These are phyloP conservation scores for Hemileia vastatrix DNA, from an alignment of 1,284 basidiomycete species.

Conservation along the genomic window DNA sequence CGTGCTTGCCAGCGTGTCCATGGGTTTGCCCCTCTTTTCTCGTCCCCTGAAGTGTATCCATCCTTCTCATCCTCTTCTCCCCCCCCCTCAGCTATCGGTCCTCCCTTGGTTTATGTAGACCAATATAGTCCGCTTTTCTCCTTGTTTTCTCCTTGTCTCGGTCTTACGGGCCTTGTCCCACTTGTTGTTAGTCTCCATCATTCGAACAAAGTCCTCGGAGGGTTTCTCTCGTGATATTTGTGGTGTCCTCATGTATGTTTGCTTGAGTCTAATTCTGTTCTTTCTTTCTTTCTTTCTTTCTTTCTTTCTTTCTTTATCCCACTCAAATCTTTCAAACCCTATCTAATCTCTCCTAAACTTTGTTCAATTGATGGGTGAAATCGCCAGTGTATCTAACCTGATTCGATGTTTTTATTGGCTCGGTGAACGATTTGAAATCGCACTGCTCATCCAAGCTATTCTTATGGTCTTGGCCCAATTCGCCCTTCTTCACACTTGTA, in stretches of 20 bases:
- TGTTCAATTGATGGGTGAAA: not conserved
- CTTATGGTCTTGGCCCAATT: constrained; percentile 49
- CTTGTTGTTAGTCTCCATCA: constrained; percentile 31
- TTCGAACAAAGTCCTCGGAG: constrained; percentile 40
- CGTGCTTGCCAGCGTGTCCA: no score
- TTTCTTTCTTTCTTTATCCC: not conserved
- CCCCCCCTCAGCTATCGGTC: constrained; percentile 35
- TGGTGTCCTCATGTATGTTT: constrained; percentile 37
- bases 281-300: not conserved
- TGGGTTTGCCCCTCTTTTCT: no score
- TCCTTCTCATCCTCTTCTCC: no score
- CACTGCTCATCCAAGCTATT: constrained; percentile 48
- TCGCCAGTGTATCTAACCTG: constrained; percentile 12
- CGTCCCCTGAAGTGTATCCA: no score
- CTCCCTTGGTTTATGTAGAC: constrained; percentile 48
- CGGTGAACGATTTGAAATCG: constrained; percentile 49
- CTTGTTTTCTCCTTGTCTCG: not conserved
- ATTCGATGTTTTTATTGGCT: constrained; percentile 46
- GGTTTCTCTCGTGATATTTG: constrained; percentile 49
- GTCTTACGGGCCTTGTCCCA: not conserved
- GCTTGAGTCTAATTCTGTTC: constrained; percentile 43
- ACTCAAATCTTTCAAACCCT: constrained; percentile 24
- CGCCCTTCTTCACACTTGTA: constrained; percentile 49
- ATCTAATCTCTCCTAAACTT: not conserved
- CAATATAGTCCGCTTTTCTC: constrained; percentile 30